These are phyloP conservation scores for Sclerotinia borealis DNA, from an alignment of 2,329 filamentous ascomycete genomes.

Conservation along the genomic window DNA sequence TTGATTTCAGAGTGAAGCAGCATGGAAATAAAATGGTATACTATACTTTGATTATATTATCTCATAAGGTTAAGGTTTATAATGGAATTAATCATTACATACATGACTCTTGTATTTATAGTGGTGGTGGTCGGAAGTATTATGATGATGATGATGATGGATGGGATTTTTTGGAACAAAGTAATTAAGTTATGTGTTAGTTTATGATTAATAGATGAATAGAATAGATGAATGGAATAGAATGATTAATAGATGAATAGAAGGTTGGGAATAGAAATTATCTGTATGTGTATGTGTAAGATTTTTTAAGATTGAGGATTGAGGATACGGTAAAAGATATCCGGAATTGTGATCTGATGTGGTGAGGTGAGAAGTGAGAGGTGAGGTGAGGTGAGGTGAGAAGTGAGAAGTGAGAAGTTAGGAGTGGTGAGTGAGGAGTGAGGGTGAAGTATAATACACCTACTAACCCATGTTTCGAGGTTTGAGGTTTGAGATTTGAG, in stretches of 20 bases:
- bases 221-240: no score
- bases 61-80: not conserved
- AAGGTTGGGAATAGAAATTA: not conserved
- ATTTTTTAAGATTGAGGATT: no score
- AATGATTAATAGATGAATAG: not conserved
- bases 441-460: no score
- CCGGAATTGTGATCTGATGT: no score
- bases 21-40: not conserved
- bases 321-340: no score
- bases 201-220: not conserved
- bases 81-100: not conserved
- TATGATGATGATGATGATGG: not conserved
- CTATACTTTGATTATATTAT: not conserved
- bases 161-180: constrained; percentile 5
- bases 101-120: not conserved
- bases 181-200: not conserved
- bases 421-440: no score
- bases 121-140: not conserved
- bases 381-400: no score
- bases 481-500: no score
- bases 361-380: no score
- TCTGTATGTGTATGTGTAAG: no score
- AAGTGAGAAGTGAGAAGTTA: no score
- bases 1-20: not conserved
- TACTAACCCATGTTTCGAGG: no score